Conservation (phyloP, 1,284 basidiomycete species). For the Trametes sp. region DNA sequence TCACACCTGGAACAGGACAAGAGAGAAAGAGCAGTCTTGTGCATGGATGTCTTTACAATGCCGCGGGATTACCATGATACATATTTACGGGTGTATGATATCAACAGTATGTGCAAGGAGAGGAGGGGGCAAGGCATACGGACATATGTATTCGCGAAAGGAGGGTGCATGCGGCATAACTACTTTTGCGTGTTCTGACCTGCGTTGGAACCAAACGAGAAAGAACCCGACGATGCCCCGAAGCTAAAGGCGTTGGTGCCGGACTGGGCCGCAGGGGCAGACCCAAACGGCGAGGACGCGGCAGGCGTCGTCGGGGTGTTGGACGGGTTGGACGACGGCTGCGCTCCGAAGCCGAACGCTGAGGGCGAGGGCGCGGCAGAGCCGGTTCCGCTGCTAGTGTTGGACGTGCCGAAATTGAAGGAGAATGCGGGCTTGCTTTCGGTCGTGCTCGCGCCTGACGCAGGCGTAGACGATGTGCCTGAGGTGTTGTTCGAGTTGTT, state of each 20-base stretch:
- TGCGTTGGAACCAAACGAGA: conserved; percentile 42
- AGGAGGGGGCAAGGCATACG: not conserved
- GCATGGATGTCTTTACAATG: conserved; percentile 19
- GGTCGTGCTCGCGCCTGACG: conserved; percentile 1
- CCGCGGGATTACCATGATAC: conserved; percentile 15
- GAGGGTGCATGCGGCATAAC: conserved; percentile 19
- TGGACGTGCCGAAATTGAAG: conserved; percentile 32
- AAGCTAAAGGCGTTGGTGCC: conserved; percentile 34
- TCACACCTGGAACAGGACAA: too few relatives aligned
- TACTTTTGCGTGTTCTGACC: conserved; percentile 35
- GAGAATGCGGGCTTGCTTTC: conserved; percentile 35
- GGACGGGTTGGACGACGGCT: conserved; percentile 8
- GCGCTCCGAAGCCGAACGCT: conserved; percentile 22
- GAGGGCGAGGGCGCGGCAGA: conserved; percentile 18
- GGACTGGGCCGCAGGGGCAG: conserved; percentile 6
- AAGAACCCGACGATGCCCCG: conserved; percentile 34
- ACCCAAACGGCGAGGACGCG: conserved; percentile 25
- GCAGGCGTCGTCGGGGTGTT: conserved; percentile 9
- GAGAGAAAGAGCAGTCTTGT: not conserved
- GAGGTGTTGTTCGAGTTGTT: conserved; percentile 1
- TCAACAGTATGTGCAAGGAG: conserved; percentile 15
- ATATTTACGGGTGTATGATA: conserved; percentile 15
- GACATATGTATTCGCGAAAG: conserved; percentile 3
- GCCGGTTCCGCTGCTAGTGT: conserved; percentile 1
- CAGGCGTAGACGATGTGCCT: conserved; percentile 1